Percentiles rank a stretch among this genome's conserved stretches.
Conservation (phyloP, 192 early-diverging fungal genomes). For the Coemansia sp. region DNA sequence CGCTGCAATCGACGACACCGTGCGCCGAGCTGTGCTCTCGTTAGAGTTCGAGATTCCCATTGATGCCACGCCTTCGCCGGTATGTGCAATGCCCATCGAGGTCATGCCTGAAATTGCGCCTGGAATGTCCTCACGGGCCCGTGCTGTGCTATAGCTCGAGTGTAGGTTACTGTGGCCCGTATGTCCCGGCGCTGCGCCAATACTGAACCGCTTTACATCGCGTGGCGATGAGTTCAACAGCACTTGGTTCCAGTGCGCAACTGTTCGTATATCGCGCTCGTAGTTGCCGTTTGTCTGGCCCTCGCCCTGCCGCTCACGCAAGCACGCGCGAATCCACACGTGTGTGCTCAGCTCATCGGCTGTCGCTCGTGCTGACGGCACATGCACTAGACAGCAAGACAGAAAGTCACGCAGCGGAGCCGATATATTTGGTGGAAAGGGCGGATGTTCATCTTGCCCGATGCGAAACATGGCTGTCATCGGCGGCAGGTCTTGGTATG, state of each 20-base stretch:
- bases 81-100: slow-evolving; percentile 48
- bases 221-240: slow-evolving; percentile 52
- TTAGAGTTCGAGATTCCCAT: slow-evolving; percentile 50
- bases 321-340: slow-evolving; percentile 40
- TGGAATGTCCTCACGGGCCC: slow-evolving; percentile 43
- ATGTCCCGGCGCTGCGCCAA: slow-evolving; percentile 21
- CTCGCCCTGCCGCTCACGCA: slow-evolving; percentile 37
- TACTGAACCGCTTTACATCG: slow-evolving; percentile 46
- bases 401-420: slow-evolving; percentile 68
- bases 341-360: slow-evolving; percentile 68
- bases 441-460: slow-evolving; percentile 71
- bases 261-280: slow-evolving; percentile 45
- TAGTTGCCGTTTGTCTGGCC: slow-evolving; percentile 39
- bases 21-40: slow-evolving; percentile 44
- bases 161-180: slow-evolving; percentile 27
- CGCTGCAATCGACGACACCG: slow-evolving; percentile 49
- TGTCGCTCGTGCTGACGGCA: slow-evolving; percentile 62
- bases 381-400: slow-evolving; percentile 72
- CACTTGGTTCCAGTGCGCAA: slow-evolving; percentile 52
- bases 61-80: slow-evolving; percentile 29
- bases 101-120: slow-evolving; percentile 47
- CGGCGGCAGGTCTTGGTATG: slow-evolving; percentile 65
- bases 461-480: slow-evolving; percentile 71
- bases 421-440: slow-evolving; percentile 62
- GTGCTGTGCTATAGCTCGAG: slow-evolving; percentile 39